Base-by-base conservation (phyloP, 495 filamentous ascomycete species). In the Massariosphaeria phaeospora region DNA sequence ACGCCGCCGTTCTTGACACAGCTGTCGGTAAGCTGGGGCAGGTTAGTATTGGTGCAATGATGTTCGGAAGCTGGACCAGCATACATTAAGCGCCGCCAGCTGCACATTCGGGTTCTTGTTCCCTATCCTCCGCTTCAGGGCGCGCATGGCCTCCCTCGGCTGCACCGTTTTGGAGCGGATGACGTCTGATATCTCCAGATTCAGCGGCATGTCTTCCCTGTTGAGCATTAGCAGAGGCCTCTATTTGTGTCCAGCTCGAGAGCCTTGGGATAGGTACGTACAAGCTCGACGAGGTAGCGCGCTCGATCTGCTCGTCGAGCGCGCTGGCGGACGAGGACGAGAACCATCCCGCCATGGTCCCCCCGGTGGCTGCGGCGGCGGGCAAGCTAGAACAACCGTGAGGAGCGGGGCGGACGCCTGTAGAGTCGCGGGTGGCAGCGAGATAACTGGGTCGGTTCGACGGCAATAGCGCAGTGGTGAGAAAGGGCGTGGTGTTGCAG, bases 1-100 rank as follows among this genome's bases (percentile, higher is more conserved):
- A 84, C 81, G 38, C 93, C 93, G 21, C 93, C 93, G 72, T 98
- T 98, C 71, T 98, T 98, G 26, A 97, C 91, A 66, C 93, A 97
- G 5, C 93, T 97, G 73, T 98, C 93, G 26, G 91, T 96, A 55
- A 98, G 84, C 84, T 82, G 50, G 15, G 9, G 2, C 13, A 20
- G 5, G 63, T 47, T 59, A 59, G 52, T 34, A 34, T 23, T 15
- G 27, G 55, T n/a, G n/a, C n/a, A n/a, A n/a, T n/a, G n/a, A n/a
- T n/a, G n/a, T n/a, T n/a, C n/a, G n/a, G 15, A 20, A 20, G 10
- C 31, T 20, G 18, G 24, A 52, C 23, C 17, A 44, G 25, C 76
- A 47, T 73, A 96, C 90, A 70, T 90, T 95, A 42, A 98, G 72
- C 25, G 94, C 88, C 51, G 89, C 91, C 21, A 97, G 73, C 74